Base-by-base conservation (phyloP, 208 protist genomes). In the Tritrichomonas foetus region DNA sequence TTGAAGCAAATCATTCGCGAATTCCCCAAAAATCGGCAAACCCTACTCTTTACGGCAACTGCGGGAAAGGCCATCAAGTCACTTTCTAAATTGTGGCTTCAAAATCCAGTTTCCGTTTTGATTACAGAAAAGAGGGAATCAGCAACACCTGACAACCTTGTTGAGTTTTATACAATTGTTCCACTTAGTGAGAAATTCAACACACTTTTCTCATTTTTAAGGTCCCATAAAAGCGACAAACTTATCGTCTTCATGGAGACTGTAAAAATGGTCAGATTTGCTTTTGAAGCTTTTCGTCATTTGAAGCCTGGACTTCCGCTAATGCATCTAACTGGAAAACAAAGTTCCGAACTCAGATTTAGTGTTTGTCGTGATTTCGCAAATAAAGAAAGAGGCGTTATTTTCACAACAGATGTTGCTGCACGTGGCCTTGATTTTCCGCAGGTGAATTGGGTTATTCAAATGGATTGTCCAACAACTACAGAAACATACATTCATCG, bases 21-120 rank as follows among this genome's bases (percentile, higher is more conserved):
- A 94, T 95, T 99, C 16, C 97, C 97, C 27, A 27, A n/a, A 41
- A 89, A 82, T 25, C 96, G 98, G 36, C 98, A 99, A 96, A 99
- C 98, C 27, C 96, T 99, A 49, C 96, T 99, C 36, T 99, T 99
- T 95, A 99, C 97, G 0, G 99, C 99, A 1, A 99, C 99, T 30
- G 98, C 99, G 95, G 99, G 98, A 25, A 98, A 96, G 69, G 97
- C 97, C 47, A 95, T 96, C 9, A 64, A 72, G 53, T 16, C 30
- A 50, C 36, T 93, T 53, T 64, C 89, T 2, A 93, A 93, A 53
- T 49, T 93, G 50, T 93, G 41, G 22, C 47, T 93, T 49, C 39
- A 36, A 47, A 93, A 55, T 53, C 89, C 89, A 72, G 41, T 64
- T 50, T 41, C 13, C 33, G 57, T 93, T 30, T 47, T 47, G 25